A percentile compares a stretch with the other conserved stretches of the same genome.
Evolutionary conservation across 208 protist genomes (phyloP).

Genomic region (Leishmania guyanensis): DNA sequence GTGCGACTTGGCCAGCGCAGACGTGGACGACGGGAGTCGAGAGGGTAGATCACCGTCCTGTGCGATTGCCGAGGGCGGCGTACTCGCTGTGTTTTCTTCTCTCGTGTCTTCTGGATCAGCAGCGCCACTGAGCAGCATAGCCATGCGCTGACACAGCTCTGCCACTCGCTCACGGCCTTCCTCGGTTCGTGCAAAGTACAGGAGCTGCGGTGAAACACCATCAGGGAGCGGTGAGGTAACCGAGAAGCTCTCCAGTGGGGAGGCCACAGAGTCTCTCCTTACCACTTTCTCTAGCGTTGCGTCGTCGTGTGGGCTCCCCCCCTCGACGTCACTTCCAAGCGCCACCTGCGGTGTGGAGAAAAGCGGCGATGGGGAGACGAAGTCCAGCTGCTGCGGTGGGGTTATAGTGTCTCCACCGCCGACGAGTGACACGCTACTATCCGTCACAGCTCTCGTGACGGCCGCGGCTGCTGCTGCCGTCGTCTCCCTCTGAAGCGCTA

Average conservation of each 20-base stretch:
- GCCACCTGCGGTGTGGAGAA: neutral
- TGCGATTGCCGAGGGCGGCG: neutral
- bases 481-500: neutral
- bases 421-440: neutral
- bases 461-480: neutral
- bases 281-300: neutral
- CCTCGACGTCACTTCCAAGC: neutral
- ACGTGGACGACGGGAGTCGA: neutral
- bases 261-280: neutral
- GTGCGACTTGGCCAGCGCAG: neutral
- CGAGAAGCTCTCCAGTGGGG: neutral
- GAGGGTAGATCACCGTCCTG: neutral
- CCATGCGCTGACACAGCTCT: slow-evolving; percentile 18
- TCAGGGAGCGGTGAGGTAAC: neutral
- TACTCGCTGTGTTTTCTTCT: neutral
- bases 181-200: slow-evolving; percentile 5
- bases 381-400: neutral
- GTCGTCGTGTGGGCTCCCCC: neutral
- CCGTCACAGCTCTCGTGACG: neutral
- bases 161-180: slow-evolving; percentile 14
- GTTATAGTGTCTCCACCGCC: neutral
- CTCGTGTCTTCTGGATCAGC: neutral
- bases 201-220: neutral
- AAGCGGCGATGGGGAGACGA: neutral
- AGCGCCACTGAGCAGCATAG: slow-evolving; percentile 1